Evolutionary conservation across 768 basidiomycete genomes (phyloP).

Genomic region (Lactarius psammicola): DNA sequence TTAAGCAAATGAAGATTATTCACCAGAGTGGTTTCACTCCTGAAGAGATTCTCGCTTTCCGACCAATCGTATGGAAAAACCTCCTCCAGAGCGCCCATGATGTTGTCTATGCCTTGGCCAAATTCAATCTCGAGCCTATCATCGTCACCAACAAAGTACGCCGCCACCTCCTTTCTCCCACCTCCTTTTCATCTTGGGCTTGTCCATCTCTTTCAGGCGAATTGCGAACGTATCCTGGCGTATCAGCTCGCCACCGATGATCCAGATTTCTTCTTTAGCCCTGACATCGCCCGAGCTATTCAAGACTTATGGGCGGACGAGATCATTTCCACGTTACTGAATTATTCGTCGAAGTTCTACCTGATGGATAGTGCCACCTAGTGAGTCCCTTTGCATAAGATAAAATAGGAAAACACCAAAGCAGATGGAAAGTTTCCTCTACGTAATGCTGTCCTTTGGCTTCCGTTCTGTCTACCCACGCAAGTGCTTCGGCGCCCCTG

Average conservation of each 20-base stretch:
- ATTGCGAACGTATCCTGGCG: slow-evolving; percentile 61
- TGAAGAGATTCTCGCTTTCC: slow-evolving; percentile 72
- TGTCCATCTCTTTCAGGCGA: slow-evolving; percentile 32
- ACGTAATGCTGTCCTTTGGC: too few species aligned
- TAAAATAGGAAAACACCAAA: too few species aligned
- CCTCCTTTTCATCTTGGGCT: slow-evolving; percentile 28
- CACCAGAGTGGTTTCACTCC: slow-evolving; percentile 85
- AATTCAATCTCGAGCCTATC: slow-evolving; percentile 76
- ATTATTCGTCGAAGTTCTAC: slow-evolving; percentile 75
- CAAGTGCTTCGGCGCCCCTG: neutral
- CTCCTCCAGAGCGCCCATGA: slow-evolving; percentile 87
- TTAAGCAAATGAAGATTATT: slow-evolving; percentile 98
- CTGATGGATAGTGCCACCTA: slow-evolving; percentile 94
- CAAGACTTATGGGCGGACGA: slow-evolving; percentile 69
- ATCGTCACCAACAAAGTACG: slow-evolving; percentile 61
- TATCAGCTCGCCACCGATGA: slow-evolving; percentile 47
- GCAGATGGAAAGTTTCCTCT: too few species aligned
- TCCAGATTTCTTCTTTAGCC: slow-evolving; percentile 43
- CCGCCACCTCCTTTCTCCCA: neutral
- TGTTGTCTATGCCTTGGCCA: slow-evolving; percentile 81
- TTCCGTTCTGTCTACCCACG: neutral
- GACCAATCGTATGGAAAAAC: slow-evolving; percentile 75
- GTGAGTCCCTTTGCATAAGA: slow-evolving; percentile 45
- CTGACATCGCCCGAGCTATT: slow-evolving; percentile 70
- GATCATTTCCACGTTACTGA: slow-evolving; percentile 49